phyloP scores from a whole-genome alignment of 768 basidiomycete genomes.

The Roridomyces roridus region DNA sequence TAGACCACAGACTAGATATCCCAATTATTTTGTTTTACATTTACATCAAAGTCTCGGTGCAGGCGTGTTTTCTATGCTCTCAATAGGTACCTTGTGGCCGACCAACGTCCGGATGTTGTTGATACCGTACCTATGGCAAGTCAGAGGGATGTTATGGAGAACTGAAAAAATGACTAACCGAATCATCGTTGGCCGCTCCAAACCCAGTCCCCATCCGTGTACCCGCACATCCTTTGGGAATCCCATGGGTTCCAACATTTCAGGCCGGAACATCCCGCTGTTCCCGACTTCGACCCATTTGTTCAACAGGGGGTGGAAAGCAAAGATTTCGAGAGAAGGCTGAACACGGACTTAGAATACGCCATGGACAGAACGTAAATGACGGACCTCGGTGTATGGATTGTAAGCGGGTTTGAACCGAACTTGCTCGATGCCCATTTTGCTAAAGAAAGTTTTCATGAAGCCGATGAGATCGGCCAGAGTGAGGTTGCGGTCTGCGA shows the following conservation, averaged over 20 bases:
- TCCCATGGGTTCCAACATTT: conserved; percentile 99
- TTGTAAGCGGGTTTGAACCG: conserved; percentile 99
- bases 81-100: conserved; percentile 95
- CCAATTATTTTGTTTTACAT: conserved; percentile 7
- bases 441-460: conserved; percentile 97
- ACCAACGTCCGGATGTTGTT: conserved; percentile 96
- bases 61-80: conserved; percentile 85
- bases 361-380: not conserved
- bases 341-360: conserved; percentile 34
- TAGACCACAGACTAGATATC: too few species aligned
- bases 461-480: conserved; percentile 97
- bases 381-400: conserved; percentile 88
- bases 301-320: conserved; percentile 92
- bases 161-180: conserved; percentile 56
- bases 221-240: conserved; percentile 96
- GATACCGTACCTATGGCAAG: conserved; percentile 82
- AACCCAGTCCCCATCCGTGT: conserved; percentile 93
- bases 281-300: conserved; percentile 99
- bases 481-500: conserved; percentile 92
- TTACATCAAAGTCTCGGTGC: conserved; percentile 74
- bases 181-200: conserved; percentile 99
- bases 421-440: conserved; percentile 94
- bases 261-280: conserved; percentile 99
- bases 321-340: conserved; percentile 98
- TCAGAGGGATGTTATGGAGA: conserved; percentile 2